A percentile compares a stretch with the other conserved stretches of the same genome.
These are phyloP conservation scores for Allomyces macrogynus DNA, from an alignment of 192 early-diverging fungal species.

Conservation along the genomic window DNA sequence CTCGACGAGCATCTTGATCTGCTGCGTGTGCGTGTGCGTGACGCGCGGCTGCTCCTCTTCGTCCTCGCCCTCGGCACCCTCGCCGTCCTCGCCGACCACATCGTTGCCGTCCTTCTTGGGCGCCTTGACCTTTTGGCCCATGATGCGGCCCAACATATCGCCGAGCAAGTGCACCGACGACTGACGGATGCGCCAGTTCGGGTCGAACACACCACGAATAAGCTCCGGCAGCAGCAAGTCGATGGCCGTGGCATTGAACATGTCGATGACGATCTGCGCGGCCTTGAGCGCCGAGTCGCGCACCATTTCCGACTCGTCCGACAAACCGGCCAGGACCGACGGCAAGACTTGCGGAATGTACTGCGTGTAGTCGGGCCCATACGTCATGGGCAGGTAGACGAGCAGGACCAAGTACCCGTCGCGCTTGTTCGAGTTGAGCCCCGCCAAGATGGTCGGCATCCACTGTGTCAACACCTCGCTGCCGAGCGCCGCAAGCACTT, in stretches of 20 bases:
- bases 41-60: conserved; percentile 2
- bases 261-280: conserved; percentile 78
- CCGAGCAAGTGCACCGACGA: conserved; percentile 86
- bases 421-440: conserved; percentile 47
- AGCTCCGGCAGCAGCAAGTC: conserved; percentile 80
- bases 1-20: conserved; percentile 24
- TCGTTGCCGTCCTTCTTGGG: conserved; percentile 28
- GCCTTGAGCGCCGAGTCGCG: conserved; percentile 80
- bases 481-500: conserved; percentile 78
- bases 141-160: conserved; percentile 79
- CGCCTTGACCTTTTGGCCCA: conserved; percentile 51
- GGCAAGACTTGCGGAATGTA: conserved; percentile 77
- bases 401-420: conserved; percentile 94
- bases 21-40: conserved; percentile 3
- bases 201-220: conserved; percentile 70
- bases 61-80: conserved; percentile 1
- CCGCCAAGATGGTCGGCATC: conserved; percentile 69
- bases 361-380: conserved; percentile 74
- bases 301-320: conserved; percentile 87
- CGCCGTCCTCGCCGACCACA: conserved; percentile 31
- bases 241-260: conserved; percentile 70
- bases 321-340: conserved; percentile 69
- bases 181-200: conserved; percentile 89
- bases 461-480: conserved; percentile 63
- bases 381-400: conserved; percentile 87